Percentiles rank a stretch among this genome's conserved stretches.
These are phyloP conservation scores for Fagus crenata DNA, from an alignment of 306 rosid species.

Conservation along the genomic window DNA sequence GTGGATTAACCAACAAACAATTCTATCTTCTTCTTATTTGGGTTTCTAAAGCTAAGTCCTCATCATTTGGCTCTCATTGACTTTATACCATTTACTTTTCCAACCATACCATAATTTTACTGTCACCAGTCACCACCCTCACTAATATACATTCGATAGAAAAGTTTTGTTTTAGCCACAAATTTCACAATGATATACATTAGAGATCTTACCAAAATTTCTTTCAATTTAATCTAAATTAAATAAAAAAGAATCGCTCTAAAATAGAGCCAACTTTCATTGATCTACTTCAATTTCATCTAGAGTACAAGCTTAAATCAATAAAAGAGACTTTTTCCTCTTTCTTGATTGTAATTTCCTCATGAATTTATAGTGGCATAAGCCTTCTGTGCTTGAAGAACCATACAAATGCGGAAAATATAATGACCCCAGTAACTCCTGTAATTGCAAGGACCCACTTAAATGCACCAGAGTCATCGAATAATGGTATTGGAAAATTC, in stretches of 20 bases:
- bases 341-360: slow-evolving; percentile 20
- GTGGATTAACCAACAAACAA: no score
- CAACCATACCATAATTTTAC: background rate
- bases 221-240: slow-evolving; percentile 33
- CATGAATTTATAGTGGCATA: slow-evolving; percentile 75
- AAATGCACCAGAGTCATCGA: slow-evolving; percentile 65
- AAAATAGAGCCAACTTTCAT: slow-evolving; percentile 20
- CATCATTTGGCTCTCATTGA: background rate
- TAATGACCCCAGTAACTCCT: slow-evolving; percentile 66
- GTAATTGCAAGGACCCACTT: slow-evolving; percentile 85
- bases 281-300: slow-evolving; percentile 13
- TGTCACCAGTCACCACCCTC: background rate
- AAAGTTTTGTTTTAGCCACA: background rate
- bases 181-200: slow-evolving; percentile 9
- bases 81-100: background rate
- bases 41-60: background rate
- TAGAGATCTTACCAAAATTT: slow-evolving; percentile 4
- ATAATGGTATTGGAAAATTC: slow-evolving; percentile 74
- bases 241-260: slow-evolving; percentile 42
- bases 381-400: slow-evolving; percentile 95
- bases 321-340: slow-evolving; percentile 10
- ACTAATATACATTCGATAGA: background rate
- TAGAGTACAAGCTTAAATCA: slow-evolving; percentile 15
- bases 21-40: no score
- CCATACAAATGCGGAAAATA: slow-evolving; percentile 85